These are phyloP conservation scores for Farysia itapuensis DNA, from an alignment of 1,284 basidiomycete genomes.

Conservation along the genomic window DNA sequence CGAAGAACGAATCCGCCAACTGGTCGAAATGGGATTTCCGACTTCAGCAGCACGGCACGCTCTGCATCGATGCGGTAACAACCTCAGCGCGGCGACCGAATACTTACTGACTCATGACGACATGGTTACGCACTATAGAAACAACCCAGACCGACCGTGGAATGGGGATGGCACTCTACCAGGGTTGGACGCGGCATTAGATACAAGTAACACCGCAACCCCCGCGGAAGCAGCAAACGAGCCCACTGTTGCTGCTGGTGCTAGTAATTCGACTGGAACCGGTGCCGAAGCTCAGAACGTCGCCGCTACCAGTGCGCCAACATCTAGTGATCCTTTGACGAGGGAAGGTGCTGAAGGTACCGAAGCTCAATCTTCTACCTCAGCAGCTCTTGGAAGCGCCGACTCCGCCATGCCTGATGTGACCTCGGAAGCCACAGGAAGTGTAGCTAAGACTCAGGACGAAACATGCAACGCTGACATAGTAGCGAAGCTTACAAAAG, in stretches of 20 bases:
- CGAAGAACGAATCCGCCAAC: constrained; percentile 69
- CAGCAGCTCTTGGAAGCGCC: constrained; percentile 9
- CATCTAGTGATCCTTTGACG: background rate
- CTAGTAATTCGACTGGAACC: background rate
- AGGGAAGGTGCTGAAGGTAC: background rate
- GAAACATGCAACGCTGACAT: constrained; percentile 29
- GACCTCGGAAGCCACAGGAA: background rate
- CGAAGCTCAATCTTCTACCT: background rate
- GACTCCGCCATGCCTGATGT: background rate
- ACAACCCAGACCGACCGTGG: constrained; percentile 30
- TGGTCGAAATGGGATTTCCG: constrained; percentile 96
- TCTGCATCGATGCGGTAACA: constrained; percentile 80
- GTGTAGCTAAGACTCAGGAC: constrained; percentile 1
- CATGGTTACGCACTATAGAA: constrained; percentile 26
- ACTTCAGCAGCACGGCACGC: constrained; percentile 81
- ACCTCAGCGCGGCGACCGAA: constrained; percentile 85
- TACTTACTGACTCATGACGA: constrained; percentile 69
- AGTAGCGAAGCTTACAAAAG: constrained; percentile 19
- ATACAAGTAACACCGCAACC: background rate
- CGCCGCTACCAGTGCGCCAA: constrained; percentile 3
- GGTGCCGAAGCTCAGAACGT: constrained; percentile 11
- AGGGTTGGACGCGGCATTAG: background rate
- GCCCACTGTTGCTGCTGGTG: constrained; percentile 2
- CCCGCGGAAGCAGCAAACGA: background rate
- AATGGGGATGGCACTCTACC: constrained; percentile 14